These are phyloP conservation scores for Chaetomium cochliodes DNA, from an alignment of 495 filamentous ascomycete species.

Conservation along the genomic window DNA sequence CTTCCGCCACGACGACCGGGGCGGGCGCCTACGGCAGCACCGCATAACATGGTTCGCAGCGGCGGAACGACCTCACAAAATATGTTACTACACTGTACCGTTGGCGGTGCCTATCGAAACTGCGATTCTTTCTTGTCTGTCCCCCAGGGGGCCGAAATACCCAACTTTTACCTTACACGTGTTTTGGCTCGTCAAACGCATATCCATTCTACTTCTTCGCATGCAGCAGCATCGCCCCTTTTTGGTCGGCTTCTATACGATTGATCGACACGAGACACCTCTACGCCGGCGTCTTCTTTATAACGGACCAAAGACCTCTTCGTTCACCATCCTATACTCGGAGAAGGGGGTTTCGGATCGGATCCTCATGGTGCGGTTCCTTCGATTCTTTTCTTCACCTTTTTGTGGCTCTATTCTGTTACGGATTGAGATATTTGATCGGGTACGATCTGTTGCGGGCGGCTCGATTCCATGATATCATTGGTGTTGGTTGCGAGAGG, in stretches of 20 bases:
- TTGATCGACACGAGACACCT: neutral
- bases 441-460: neutral
- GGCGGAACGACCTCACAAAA: neutral
- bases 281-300: no score
- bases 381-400: neutral
- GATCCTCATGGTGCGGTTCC: neutral
- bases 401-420: neutral
- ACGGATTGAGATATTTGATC: neutral
- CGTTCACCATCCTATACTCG: neutral
- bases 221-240: neutral
- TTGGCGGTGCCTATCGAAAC: neutral
- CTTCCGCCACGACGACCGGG: slow-evolving; percentile 24
- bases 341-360: neutral
- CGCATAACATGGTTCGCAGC: slow-evolving; percentile 17
- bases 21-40: slow-evolving; percentile 32
- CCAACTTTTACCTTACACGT: neutral
- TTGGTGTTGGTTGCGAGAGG: slow-evolving; percentile 2
- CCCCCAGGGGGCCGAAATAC: neutral
- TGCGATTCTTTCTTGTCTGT: neutral
- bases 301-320: neutral
- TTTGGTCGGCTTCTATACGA: neutral
- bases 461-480: neutral
- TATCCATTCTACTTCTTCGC: neutral
- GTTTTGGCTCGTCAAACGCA: neutral
- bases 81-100: neutral